Evolutionary conservation across 192 early-diverging fungal species (phyloP).

Genomic region (Coemansia sp.): DNA sequence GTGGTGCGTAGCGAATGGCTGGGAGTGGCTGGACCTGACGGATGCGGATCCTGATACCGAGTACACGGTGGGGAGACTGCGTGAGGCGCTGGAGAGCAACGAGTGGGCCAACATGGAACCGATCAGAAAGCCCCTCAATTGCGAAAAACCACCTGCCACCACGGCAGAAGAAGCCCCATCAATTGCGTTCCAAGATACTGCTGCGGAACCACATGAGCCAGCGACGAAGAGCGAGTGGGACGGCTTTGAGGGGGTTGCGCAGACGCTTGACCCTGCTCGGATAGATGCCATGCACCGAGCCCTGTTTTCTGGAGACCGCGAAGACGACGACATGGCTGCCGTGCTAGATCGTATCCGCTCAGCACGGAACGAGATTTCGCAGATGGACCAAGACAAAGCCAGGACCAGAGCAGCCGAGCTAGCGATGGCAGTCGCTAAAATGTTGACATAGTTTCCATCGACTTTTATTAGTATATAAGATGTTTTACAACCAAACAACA

Average conservation of each 20-base stretch:
- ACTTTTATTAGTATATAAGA: background rate
- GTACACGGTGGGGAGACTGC: conserved; percentile 28
- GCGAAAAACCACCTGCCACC: no score
- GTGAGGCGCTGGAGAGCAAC: conserved; percentile 39
- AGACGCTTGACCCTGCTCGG: conserved; percentile 10
- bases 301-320: conserved; percentile 12
- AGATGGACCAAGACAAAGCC: conserved; percentile 27
- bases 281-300: conserved; percentile 17
- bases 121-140: background rate
- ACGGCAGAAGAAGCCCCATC: background rate
- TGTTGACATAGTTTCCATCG: background rate
- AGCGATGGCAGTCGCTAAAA: conserved; percentile 33
- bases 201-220: background rate
- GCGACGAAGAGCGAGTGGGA: conserved; percentile 36
- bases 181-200: background rate
- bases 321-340: conserved; percentile 22
- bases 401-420: conserved; percentile 41
- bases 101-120: conserved; percentile 39
- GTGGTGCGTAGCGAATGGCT: conserved; percentile 41
- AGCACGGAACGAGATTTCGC: conserved; percentile 32
- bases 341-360: conserved; percentile 16
- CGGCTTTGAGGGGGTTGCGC: conserved; percentile 23
- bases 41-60: conserved; percentile 43
- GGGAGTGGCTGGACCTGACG: conserved; percentile 52
- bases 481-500: background rate